Percentiles rank a stretch among this genome's conserved stretches.
These are phyloP conservation scores for Ganoderma boninense DNA, from an alignment of 1,284 basidiomycete genomes.

Conservation along the genomic window DNA sequence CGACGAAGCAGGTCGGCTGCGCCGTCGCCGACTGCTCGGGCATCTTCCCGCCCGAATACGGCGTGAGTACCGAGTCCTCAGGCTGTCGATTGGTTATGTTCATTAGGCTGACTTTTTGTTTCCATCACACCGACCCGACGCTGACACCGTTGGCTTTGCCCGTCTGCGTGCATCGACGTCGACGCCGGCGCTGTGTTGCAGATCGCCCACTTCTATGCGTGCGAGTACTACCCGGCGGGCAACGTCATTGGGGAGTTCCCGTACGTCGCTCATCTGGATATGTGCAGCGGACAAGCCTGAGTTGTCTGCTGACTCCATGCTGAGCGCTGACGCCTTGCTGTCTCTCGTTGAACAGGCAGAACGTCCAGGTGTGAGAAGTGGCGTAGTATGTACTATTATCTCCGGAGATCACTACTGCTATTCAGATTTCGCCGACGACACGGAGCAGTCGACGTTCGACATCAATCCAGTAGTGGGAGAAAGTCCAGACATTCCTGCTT, in stretches of 20 bases:
- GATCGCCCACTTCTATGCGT: conserved; percentile 68
- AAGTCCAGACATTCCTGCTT: no score
- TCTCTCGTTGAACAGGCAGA: conserved; percentile 37
- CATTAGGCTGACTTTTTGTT: no score
- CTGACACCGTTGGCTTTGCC: no score
- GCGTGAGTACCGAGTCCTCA: conserved; percentile 60
- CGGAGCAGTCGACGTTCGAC: no score
- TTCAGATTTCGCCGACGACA: no score
- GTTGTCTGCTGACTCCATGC: not conserved
- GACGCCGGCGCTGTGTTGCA: no score
- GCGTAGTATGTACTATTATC: not conserved
- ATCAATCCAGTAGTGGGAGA: no score
- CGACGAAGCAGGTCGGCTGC: conserved; percentile 67
- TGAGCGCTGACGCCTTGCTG: no score
- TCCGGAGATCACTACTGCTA: no score
- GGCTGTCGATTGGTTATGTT: no score
- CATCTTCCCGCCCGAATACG: conserved; percentile 59
- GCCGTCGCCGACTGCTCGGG: conserved; percentile 59
- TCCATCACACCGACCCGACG: no score
- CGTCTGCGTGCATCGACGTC: not conserved
- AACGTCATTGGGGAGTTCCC: conserved; percentile 69
- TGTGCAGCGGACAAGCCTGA: no score
- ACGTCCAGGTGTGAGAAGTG: conserved; percentile 36
- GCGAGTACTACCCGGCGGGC: conserved; percentile 70
- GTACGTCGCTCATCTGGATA: conserved; percentile 49